Base-by-base conservation (phyloP, 2,329 filamentous ascomycete species). In the Fusarium compactum region DNA sequence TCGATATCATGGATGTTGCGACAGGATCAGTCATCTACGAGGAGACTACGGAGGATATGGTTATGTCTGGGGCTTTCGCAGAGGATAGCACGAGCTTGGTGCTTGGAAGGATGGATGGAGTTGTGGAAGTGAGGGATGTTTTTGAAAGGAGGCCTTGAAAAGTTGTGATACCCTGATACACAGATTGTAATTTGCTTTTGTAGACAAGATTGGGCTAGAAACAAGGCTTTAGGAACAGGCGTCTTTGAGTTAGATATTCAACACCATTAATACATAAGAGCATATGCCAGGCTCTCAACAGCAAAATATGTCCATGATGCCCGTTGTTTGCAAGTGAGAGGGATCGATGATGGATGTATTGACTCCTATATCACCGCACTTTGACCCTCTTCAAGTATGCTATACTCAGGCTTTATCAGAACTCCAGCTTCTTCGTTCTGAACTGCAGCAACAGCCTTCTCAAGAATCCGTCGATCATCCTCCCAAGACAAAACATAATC, bases 1-100 rank as follows among this genome's bases (percentile, higher is more conserved):
- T 83, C 55, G 82, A 83, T 24, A 69, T 83, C 20, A 80, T 81
- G 72, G 80, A 83, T 15, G 69, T 81, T 27, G 65, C 64, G 12
- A 78, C 80, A 2, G 81, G 81, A 0, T 60, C 58, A 4, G 68
- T 82, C 1, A 62, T 80, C 0, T 78, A 76, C 18, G 78, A 78
- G 25, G 69, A 68, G 40, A 24, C 45, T 0, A 73, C 62, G 30
- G 72, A 69, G 3, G 72, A 66, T 1, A 47, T 81, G 44, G 74
- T 82, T 10, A 82, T 80, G 12, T 70, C 80, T 10, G 82, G 73
- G 0, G 78, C 76, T 9, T 83, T 83, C 56, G 76, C 77, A 7
- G 63, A 70, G 16, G 74, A 81, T n/a, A 74, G 72, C 1, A 73
- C 10, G 65, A 64, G 11, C 24, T 83, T 83, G 60, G 69, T 81